Percentiles rank a stretch among this genome's conserved stretches.
Conservation (phyloP, 1,284 basidiomycete species). For the Papiliotrema terrestris region DNA sequence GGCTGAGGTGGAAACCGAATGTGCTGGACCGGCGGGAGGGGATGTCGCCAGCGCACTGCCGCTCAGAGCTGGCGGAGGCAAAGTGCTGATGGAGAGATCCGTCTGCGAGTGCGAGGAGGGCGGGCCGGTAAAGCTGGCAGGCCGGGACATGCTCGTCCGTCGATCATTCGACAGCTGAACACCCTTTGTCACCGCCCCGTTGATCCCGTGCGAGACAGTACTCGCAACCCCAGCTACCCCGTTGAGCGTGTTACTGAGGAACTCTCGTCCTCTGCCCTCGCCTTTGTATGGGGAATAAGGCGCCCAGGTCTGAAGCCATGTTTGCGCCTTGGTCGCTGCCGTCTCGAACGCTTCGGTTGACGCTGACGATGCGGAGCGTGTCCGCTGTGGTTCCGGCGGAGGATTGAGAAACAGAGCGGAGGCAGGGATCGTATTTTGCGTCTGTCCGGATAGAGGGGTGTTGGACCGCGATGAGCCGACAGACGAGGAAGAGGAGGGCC, state of each 20-base stretch:
- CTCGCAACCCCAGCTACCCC: conserved; percentile 42
- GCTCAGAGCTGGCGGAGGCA: background rate
- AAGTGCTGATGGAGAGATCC: background rate
- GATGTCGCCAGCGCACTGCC: background rate
- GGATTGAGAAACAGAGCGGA: conserved; percentile 3
- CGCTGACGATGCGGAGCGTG: conserved; percentile 23
- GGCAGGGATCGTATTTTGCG: conserved; percentile 3
- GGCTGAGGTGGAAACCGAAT: conserved; percentile 19
- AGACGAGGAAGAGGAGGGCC: conserved; percentile 9
- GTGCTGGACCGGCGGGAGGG: conserved; percentile 20
- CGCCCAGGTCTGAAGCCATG: conserved; percentile 43
- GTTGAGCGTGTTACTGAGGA: conserved; percentile 33
- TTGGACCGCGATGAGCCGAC: conserved; percentile 2
- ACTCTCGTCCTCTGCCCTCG: conserved; percentile 41
- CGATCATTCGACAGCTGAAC: conserved; percentile 12
- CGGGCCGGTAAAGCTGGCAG: conserved; percentile 6
- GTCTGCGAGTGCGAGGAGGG: too few relatives aligned
- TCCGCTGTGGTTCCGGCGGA: conserved; percentile 15
- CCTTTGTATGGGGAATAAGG: conserved; percentile 39
- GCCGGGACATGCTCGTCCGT: background rate
- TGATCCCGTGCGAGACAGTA: conserved; percentile 24
- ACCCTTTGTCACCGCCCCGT: conserved; percentile 11
- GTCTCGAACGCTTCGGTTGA: conserved; percentile 16
- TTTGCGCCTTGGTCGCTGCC: conserved; percentile 30
- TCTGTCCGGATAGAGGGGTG: conserved; percentile 7